Evolutionary conservation across 202 grass and related monocot genomes (phyloP).

Genomic region (Setaria italica): DNA sequence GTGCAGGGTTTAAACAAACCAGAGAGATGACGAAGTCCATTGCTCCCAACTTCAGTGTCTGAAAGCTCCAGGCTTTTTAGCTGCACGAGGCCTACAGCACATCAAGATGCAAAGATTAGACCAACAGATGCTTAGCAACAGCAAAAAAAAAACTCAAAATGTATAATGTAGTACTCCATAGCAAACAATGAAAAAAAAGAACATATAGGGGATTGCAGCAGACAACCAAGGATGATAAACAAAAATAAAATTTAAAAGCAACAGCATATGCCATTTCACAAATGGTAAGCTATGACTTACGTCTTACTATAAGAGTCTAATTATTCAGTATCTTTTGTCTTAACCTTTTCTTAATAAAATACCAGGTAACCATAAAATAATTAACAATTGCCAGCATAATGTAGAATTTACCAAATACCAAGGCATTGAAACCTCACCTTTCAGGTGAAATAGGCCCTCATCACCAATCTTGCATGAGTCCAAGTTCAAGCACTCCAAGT

Average conservation of each 20-base stretch:
- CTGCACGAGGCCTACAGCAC: conserved; percentile 67
- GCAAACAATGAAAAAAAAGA: not conserved
- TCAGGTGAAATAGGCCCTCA: conserved; percentile 75
- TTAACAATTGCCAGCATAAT: not conserved
- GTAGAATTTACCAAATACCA: not conserved
- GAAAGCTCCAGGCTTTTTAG: conserved; percentile 87
- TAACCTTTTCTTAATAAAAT: conserved; percentile 6
- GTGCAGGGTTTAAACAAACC: conserved; percentile 62
- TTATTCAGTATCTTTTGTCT: conserved; percentile 11
- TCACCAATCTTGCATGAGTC: conserved; percentile 94
- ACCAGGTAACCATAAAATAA: not conserved
- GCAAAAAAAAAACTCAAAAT: not conserved
- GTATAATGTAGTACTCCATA: not conserved
- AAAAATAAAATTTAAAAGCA: not conserved
- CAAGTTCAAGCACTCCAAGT: conserved; percentile 93
- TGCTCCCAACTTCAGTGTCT: conserved; percentile 87
- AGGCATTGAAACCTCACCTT: conserved; percentile 56
- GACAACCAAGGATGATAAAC: not conserved
- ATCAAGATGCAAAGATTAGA: conserved; percentile 38
- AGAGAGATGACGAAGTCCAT: conserved; percentile 81
- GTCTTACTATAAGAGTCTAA: not conserved
- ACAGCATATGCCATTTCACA: not conserved
- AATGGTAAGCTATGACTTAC: conserved; percentile 3
- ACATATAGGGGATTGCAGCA: not conserved
- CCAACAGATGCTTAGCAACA: conserved; percentile 31